Conservation (phyloP, 129 eudicot genomes). For the Pittosporum tobira region DNA sequence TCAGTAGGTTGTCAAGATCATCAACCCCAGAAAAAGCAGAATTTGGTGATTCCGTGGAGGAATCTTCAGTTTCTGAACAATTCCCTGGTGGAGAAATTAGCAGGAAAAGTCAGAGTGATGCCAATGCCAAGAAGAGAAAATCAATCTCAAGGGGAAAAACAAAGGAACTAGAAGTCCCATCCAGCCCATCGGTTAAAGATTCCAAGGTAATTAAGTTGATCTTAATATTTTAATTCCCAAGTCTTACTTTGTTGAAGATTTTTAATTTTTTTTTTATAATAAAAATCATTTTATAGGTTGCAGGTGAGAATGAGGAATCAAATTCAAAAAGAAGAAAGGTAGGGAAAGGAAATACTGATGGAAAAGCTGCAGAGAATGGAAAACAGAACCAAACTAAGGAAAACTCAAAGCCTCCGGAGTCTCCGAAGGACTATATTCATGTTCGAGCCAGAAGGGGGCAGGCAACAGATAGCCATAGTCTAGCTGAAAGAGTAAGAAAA, state of each 20-base stretch:
- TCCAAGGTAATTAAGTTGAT: conserved; percentile 9
- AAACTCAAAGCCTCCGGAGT: conserved; percentile 11
- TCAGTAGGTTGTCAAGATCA: conserved; percentile 24
- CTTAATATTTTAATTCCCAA: neutral
- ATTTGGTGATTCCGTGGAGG: conserved; percentile 58
- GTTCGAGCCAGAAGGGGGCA: conserved; percentile 27
- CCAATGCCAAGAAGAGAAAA: conserved; percentile 7
- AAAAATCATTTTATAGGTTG: neutral
- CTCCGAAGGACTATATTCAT: conserved; percentile 28
- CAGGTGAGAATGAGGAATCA: conserved; percentile 5
- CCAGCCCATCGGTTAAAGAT: neutral
- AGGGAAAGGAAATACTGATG: conserved; percentile 16
- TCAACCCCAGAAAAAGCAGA: conserved; percentile 35
- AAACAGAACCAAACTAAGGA: conserved; percentile 7
- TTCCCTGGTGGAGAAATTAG: conserved; percentile 44
- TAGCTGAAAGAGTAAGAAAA: conserved; percentile 22
- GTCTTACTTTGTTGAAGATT: neutral
- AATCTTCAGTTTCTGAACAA: conserved; percentile 70
- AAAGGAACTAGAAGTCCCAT: conserved; percentile 36
- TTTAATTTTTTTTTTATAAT: neutral
- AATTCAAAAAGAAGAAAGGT: conserved; percentile 1
- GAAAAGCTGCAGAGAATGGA: conserved; percentile 14
- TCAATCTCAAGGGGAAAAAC: conserved; percentile 6
- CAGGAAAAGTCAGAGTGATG: conserved; percentile 13
- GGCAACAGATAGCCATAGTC: conserved; percentile 28